Evolutionary conservation across 2,329 filamentous ascomycete genomes (phyloP), one percentile per base, ranked within the genome.

Genomic region (Colletotrichum echinochloae): DNA sequence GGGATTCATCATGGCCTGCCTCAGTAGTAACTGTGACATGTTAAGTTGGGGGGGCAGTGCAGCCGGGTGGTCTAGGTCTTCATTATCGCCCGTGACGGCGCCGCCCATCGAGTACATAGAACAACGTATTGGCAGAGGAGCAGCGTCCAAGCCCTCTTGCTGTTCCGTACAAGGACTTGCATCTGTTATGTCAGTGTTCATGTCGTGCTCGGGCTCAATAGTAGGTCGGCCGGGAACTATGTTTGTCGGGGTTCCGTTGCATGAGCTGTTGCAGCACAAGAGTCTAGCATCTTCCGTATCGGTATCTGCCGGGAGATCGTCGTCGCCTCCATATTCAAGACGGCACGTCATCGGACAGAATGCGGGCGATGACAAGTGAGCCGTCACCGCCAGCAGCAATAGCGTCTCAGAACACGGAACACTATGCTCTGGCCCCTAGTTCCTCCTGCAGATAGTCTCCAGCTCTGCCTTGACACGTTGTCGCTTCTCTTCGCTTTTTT

Each of bases 381-480:
- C 9, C n/a, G 14, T 14, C 18, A 49, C 20, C n/a, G 30, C 30
- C n/a, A 37, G 44, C 23, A 35, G 33, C 57, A 49, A 6, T 14
- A n/a, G 20, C 30, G 28, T 37, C n/a, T 60, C 44, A 18, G 12
- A n/a, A 49, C 20, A 61, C n/a, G 30, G 59, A 37, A 23, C 14
- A 28, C 16, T 18, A 30, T 14, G 7, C 35, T 18, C 35, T 48
- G 23, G 20, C 20, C 37, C 18, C 48, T 62, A 44, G 20, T n/a
- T 26, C 12, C 60, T 26, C 5, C 14, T 18, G 37, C 60, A 52
- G 26, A 62, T 52, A 49, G 26, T 30, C 9, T 54, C 60, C 48
- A 62, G 35, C 48, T 54, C 35, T 35, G 35, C 60, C 48, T 62
- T 62, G 48, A 62, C 60, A 41, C 48, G 60, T 16, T 33, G 35